Base-by-base conservation (phyloP, 2,329 filamentous ascomycete species). In the Aspergillus felis region DNA sequence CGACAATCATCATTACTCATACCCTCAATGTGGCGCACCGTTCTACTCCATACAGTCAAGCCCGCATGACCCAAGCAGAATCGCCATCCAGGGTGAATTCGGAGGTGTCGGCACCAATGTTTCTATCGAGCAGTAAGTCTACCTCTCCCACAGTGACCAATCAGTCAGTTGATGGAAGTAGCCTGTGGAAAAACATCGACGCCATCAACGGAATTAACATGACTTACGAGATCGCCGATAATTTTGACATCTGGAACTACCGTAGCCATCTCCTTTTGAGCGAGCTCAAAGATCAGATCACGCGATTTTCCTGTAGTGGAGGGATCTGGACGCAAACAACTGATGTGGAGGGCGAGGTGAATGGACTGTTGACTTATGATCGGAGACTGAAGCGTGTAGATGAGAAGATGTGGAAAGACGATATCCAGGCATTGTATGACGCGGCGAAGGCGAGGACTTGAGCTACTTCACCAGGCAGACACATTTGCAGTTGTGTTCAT, bases 261-360 rank as follows among this genome's bases (percentile, higher is more conserved):
- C 84, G 87, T 51, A 81, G 83, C 0, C 81, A 86, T 46, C 64
- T 81, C 14, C 68, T 84, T 1, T 73, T 83, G 2, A 62, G 52
- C 3, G 80, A 84, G 57, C 69, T 84, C 2, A 65, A 68, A 12
- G 78, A 79, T 2, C 82, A 84, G 58, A 70, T 79, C 12, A 78
- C 83, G 57, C 73, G 72, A 10, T 89, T 79, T 56, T 79, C 83
- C 0, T 90, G 88, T 72, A 87, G 83, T 35, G 87, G 84, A 0
- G 88, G 82, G 10, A 82, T 90, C 0, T 90, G 86, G 81, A 90
- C 88, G 0, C 87, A 90, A 75, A 90, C 87, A 0, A 88, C 85
- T 0, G 88, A 90, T 64, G 87, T 90, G 0, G 87, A 90, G 68
- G 87, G 87, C 4, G 88, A 90, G 68, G 85, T 90, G 8, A 91